Percentiles rank a stretch among this genome's conserved stretches.
Evolutionary conservation across 345 rosid species (phyloP).

Genomic region (Populus euphratica): DNA sequence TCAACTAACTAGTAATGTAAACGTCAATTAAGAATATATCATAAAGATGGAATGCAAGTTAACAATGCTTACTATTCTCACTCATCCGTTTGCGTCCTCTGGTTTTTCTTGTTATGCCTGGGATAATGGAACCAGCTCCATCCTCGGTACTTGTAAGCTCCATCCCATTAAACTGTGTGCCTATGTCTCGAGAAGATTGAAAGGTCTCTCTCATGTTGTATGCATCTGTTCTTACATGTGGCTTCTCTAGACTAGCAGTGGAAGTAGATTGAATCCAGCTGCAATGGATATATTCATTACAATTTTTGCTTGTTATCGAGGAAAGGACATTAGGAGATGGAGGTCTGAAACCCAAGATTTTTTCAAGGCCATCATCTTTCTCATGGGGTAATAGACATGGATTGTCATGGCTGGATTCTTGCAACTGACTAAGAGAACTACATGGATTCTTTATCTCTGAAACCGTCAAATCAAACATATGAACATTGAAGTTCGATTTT

Average conservation of each 20-base stretch:
- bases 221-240: neutral
- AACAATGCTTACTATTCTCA: constrained; percentile 18
- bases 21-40: neutral
- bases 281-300: constrained; percentile 1
- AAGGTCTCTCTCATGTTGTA: neutral
- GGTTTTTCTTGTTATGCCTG: neutral
- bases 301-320: neutral
- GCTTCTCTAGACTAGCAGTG: neutral
- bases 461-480: constrained; percentile 28
- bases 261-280: neutral
- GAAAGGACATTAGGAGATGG: neutral
- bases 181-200: constrained; percentile 21
- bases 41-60: constrained; percentile 5
- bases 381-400: constrained; percentile 7
- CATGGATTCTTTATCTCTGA: constrained; percentile 38
- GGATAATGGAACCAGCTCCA: constrained; percentile 14
- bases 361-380: constrained; percentile 5
- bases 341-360: constrained; percentile 6
- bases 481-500: constrained; percentile 30
- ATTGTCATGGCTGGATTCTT: constrained; percentile 8
- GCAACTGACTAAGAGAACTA: constrained; percentile 12
- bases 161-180: constrained; percentile 8
- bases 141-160: constrained; percentile 6
- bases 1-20: neutral
- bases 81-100: constrained; percentile 16